Percentiles rank a stretch among this genome's conserved stretches.
Evolutionary conservation across 352 stramenopile species (phyloP).

Genomic region (Pythium utonaiense): DNA sequence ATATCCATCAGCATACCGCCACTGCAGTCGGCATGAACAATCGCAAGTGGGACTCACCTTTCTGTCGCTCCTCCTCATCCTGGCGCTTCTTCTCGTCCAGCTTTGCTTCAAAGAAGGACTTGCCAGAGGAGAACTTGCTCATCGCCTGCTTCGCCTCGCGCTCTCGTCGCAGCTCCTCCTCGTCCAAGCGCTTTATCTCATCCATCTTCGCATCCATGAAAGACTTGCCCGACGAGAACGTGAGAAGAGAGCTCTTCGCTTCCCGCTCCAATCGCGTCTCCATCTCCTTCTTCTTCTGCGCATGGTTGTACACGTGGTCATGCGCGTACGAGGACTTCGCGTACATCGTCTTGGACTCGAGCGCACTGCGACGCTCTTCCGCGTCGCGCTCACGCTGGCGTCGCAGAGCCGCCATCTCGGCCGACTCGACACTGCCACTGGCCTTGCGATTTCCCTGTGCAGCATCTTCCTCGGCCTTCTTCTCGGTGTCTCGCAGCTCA

Average conservation of each 20-base stretch:
- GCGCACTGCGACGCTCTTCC: conserved; percentile 30
- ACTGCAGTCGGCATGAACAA: background rate
- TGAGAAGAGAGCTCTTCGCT: conserved; percentile 28
- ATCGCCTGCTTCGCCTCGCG: conserved; percentile 28
- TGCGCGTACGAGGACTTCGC: conserved; percentile 37
- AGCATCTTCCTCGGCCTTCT: conserved; percentile 43
- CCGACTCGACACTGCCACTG: conserved; percentile 4
- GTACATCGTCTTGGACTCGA: conserved; percentile 35
- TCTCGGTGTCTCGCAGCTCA: conserved; percentile 38
- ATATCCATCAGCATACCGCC: background rate
- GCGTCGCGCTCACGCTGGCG: conserved; percentile 29
- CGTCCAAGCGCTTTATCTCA: conserved; percentile 53
- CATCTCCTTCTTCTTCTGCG: conserved; percentile 45
- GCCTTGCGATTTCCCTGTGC: conserved; percentile 20
- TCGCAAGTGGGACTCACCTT: conserved; percentile 4
- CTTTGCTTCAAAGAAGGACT: conserved; percentile 59
- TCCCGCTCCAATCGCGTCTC: conserved; percentile 24
- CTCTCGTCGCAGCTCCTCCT: conserved; percentile 27
- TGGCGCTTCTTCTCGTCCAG: conserved; percentile 53
- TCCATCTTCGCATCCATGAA: conserved; percentile 60
- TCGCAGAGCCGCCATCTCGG: conserved; percentile 24
- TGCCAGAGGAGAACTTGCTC: conserved; percentile 32
- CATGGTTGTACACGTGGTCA: conserved; percentile 49
- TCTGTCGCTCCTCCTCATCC: conserved; percentile 42
- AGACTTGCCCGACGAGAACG: conserved; percentile 42